Conservation (phyloP, 257 asterid species). For the Solanum gandarillasii region DNA sequence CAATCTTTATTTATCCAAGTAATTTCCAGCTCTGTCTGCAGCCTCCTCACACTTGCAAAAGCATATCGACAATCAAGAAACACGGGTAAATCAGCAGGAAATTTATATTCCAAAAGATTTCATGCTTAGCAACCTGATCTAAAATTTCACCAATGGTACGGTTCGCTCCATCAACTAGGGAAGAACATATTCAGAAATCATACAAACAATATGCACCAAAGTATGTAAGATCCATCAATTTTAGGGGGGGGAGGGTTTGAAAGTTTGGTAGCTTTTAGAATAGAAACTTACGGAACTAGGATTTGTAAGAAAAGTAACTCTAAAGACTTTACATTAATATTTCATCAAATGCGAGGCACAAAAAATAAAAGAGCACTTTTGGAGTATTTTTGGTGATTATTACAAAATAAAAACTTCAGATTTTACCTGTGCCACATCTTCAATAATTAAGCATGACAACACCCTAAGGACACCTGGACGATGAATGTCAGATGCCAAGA, state of each 20-base stretch:
- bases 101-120: background rate
- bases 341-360: background rate
- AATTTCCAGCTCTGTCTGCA: background rate
- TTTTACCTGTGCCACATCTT: slow-evolving; percentile 67
- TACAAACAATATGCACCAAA: background rate
- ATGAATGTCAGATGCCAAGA: slow-evolving; percentile 76
- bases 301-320: background rate
- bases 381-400: background rate
- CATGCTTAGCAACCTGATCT: background rate
- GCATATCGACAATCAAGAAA: background rate
- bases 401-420: background rate
- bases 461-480: slow-evolving; percentile 86
- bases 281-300: background rate
- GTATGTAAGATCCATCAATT: background rate
- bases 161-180: background rate
- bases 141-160: background rate
- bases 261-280: background rate
- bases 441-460: slow-evolving; percentile 86
- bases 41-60: background rate
- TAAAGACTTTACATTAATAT: background rate
- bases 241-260: background rate
- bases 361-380: background rate
- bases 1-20: background rate
- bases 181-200: background rate
- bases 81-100: background rate